Percentiles rank a stretch among this genome's conserved stretches.
Conservation (phyloP, 805 yeast genomes). For the Metschnikowia picachoensis region DNA sequence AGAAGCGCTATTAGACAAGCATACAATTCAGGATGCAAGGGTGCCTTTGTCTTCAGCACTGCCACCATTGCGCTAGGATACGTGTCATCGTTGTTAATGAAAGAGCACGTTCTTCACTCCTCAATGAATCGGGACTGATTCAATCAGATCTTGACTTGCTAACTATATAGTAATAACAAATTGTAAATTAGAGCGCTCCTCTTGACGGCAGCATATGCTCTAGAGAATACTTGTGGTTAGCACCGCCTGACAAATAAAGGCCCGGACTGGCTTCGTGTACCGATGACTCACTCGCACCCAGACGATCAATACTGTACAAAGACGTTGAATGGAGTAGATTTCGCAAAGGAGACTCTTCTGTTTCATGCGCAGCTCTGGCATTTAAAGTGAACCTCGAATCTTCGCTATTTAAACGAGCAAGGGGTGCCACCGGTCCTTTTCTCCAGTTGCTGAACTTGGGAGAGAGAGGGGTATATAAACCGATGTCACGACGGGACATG, state of each 20-base stretch:
- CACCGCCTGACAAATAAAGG: conserved; percentile 17
- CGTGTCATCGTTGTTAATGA: conserved; percentile 43
- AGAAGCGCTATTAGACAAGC: conserved; percentile 44
- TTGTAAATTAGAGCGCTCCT: background rate
- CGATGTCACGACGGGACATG: conserved; percentile 9
- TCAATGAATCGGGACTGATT: conserved; percentile 40
- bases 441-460: conserved; percentile 18
- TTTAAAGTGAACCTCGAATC: conserved; percentile 4
- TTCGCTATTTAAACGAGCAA: conserved; percentile 3
- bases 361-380: background rate
- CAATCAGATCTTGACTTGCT: too few relatives aligned
- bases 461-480: conserved; percentile 15
- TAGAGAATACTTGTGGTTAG: conserved; percentile 14
- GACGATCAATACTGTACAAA: conserved; percentile 13
- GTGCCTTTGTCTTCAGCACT: conserved; percentile 49
- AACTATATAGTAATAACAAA: too few relatives aligned
- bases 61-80: conserved; percentile 39
- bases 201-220: background rate
- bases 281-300: background rate
- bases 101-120: conserved; percentile 55
- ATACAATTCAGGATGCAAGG: conserved; percentile 51
- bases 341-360: conserved; percentile 4
- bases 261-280: background rate
- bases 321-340: conserved; percentile 11
- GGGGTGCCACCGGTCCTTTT: conserved; percentile 4